Percentiles rank a stretch among this genome's conserved stretches.
Evolutionary conservation across 2,329 filamentous ascomycete species (phyloP).

Genomic region (Pseudocercospora crystallina): DNA sequence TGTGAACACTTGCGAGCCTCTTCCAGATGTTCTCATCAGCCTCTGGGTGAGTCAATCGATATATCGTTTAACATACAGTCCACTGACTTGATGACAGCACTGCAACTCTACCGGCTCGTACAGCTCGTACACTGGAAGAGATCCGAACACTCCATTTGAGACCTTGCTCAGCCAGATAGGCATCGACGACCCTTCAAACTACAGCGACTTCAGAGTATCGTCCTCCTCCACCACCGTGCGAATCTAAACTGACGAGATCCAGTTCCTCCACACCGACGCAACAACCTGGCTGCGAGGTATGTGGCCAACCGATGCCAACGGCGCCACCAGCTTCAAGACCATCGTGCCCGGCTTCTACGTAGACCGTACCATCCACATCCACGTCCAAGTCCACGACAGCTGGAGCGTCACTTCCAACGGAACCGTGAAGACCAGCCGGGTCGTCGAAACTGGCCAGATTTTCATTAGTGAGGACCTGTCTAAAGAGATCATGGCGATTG

Average conservation of each 20-base stretch:
- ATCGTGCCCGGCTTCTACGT: conserved; percentile 19
- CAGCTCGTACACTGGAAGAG: conserved; percentile 1
- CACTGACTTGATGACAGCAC: conserved; percentile 4
- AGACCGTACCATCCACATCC: conserved; percentile 15
- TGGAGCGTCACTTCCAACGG: conserved; percentile 15
- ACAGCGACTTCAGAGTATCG: conserved; percentile 8
- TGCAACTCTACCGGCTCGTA: conserved; percentile 15
- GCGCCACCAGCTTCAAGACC: conserved; percentile 9
- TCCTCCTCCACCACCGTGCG: background rate
- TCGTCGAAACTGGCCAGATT: conserved; percentile 17
- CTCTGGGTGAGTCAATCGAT: conserved; percentile 7
- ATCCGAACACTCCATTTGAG: conserved; percentile 9
- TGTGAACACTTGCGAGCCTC: conserved; percentile 14
- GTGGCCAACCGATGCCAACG: conserved; percentile 14
- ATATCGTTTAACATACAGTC: too few species aligned
- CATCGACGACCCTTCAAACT: conserved; percentile 7
- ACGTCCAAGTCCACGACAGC: conserved; percentile 15
- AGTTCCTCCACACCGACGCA: conserved; percentile 8
- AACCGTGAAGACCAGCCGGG: conserved; percentile 4
- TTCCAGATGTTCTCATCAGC: conserved; percentile 9
- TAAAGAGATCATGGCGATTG: conserved; percentile 14
- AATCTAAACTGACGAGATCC: background rate
- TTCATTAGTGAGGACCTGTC: conserved; percentile 11
- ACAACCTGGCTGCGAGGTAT: conserved; percentile 14
- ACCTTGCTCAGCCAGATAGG: conserved; percentile 1